Base-by-base conservation (phyloP, 2,329 filamentous ascomycete species). In the Trichophyton rubrum region DNA sequence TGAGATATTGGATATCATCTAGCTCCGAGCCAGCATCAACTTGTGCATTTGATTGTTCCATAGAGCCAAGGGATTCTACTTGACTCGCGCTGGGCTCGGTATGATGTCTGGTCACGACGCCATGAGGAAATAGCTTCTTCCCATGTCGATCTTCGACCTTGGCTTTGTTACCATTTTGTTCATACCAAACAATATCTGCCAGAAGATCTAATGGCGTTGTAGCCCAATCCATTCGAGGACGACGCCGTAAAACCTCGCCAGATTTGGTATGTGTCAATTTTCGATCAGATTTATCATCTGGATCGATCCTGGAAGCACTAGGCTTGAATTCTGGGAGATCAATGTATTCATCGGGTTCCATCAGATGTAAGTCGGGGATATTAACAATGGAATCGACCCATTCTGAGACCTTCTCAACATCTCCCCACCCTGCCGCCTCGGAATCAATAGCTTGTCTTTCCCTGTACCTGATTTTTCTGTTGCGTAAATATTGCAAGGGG, bases 131-230 rank as follows among this genome's bases (percentile, higher is more conserved):
- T 13, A 96, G 83, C 61, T 82, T 85, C 56, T 82, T 81, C 68
- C 90, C 90, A 67, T 89, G 78, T 13, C 85, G 84, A 72, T 96
- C 88, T 69, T 95, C 88, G 47, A 96, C 86, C 30, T 90, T 78
- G 59, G 80, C 80, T 71, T 91, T 95, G 72, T 96, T 90, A 61
- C 86, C 79, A 35, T 82, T 83, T 67, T 91, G 85, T 70, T 96
- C 90, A 22, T 95, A 76, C 93, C 93, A 99, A 68, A 91, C 89
- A 1, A 87, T 80, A 75, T 99, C 93, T 3, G 91, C 91, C 55
- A 97, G 77, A 72, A 96, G 81, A 70, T 97, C 91, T 60, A 88
- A 85, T 0, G 92, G 89, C 51, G 87, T 83, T 17, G 91, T 83
- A 43, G 83, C 81, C 93, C 93, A 97, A 68, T 95, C 90, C 24